Evolutionary conservation across 176 grass and related monocot species (phyloP), one percentile per base, ranked within the genome.

Genomic region (Avena atlantica): DNA sequence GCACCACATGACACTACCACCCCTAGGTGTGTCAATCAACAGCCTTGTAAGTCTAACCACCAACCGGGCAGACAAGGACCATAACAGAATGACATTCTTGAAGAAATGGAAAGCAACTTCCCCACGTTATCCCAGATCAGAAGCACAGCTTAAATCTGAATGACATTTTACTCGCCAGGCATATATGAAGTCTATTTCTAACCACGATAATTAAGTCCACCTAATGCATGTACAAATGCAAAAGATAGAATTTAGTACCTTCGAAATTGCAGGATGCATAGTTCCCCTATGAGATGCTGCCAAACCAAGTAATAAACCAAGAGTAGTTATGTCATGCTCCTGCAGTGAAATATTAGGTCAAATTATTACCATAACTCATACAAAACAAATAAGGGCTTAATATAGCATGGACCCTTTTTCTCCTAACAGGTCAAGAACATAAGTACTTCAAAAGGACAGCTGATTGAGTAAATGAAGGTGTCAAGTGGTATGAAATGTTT

Each of bases 311-410:
- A 98, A 87, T 57, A 98, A 84, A 62, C 91, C 93, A 76, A 95
- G 91, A 70, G 90, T 98, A 84, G 93, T 95, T 84, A 98, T 85
- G 90, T 95, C 96, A 88, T 95, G 96, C 81, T 98, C 93, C 96
- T 98, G 77, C 84, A 87, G 17, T 50, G 86, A 40, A 50, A 80
- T 12, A 87, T 66, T 36, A 58, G 47, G 27, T 59, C 50, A 59
- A 72, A 84, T 67, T 50, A 80, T 64, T 67, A 58, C 17, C 37
- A 78, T 6, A 87, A 34, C 25, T 77, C 74, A 15, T 77, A 74
- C n/a, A 60, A 78, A 59, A 83, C 19, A 86, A 89, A 65, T 79
- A 80, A 31, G 83, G 50, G 12, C 31, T 76, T 60, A 1, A 44
- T 70, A 56, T 78, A 69, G 13, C 20, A 51, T 34, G 29, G 14